Percentiles rank a stretch among this genome's conserved stretches.
phyloP scores from a whole-genome alignment of 2,329 filamentous ascomycete genomes.

The Daldinia eschscholtzii region DNA sequence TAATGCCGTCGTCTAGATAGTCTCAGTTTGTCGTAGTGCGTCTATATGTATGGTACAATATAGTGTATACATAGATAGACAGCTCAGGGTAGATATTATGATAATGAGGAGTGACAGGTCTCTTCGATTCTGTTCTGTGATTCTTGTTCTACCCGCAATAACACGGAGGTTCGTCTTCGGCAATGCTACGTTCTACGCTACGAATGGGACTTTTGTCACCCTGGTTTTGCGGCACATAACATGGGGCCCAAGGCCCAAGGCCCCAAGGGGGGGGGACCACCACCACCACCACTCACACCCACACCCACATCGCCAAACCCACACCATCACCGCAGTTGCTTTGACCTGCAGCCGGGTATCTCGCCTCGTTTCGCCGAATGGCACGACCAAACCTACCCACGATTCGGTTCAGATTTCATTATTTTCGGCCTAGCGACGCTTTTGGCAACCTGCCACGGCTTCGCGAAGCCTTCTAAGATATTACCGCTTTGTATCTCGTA shows the following conservation, averaged over 20 bases:
- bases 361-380: conserved; percentile 45
- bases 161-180: conserved; percentile 34
- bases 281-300: background rate
- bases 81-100: too few species aligned
- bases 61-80: background rate
- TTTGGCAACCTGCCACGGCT: conserved; percentile 33
- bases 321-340: conserved; percentile 15
- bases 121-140: background rate
- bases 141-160: background rate
- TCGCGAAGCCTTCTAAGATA: conserved; percentile 43
- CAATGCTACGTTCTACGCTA: conserved; percentile 32
- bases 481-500: conserved; percentile 33
- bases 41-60: background rate
- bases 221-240: conserved; percentile 42
- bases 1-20: background rate
- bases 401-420: conserved; percentile 43
- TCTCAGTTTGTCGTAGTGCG: background rate
- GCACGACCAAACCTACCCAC: conserved; percentile 34
- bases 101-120: background rate
- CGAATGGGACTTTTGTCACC: conserved; percentile 41
- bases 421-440: conserved; percentile 30
- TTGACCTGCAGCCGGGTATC: conserved; percentile 46
- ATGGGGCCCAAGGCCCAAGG: conserved; percentile 2
- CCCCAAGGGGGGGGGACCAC: conserved; percentile 18
- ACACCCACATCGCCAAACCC: background rate